These are phyloP conservation scores for Calonectria pteridis DNA, from an alignment of 2,329 filamentous ascomycete genomes.

Conservation along the genomic window DNA sequence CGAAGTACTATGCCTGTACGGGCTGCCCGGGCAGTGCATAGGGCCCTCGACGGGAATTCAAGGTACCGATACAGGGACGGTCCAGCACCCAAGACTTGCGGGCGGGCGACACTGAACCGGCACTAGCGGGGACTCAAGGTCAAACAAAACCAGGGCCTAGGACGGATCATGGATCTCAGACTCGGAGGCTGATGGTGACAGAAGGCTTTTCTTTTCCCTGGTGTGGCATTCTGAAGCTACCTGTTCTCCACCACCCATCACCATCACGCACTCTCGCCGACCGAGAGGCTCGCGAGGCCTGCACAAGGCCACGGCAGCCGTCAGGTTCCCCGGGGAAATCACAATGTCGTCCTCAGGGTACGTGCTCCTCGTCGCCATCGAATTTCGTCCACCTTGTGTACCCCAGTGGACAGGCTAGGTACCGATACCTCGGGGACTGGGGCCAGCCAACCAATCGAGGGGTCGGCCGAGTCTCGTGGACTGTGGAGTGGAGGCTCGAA, in stretches of 20 bases:
- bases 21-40: slow-evolving; percentile 25
- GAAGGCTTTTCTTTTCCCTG: slow-evolving; percentile 2
- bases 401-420: slow-evolving; percentile 33
- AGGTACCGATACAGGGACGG: slow-evolving; percentile 12
- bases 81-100: slow-evolving; percentile 20
- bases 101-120: slow-evolving; percentile 38
- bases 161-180: slow-evolving; percentile 34
- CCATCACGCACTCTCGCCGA: neutral
- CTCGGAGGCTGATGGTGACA: slow-evolving; percentile 15
- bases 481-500: slow-evolving; percentile 40
- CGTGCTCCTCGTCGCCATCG: slow-evolving; percentile 15
- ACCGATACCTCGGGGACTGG: slow-evolving; percentile 41
- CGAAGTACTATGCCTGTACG: slow-evolving; percentile 19
- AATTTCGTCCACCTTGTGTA: slow-evolving; percentile 17
- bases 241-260: neutral
- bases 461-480: slow-evolving; percentile 40
- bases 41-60: slow-evolving; percentile 17
- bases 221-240: neutral
- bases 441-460: slow-evolving; percentile 41
- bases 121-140: slow-evolving; percentile 35
- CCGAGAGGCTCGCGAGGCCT: neutral
- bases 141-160: slow-evolving; percentile 38
- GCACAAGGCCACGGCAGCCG: neutral
- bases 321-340: neutral
- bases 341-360: neutral